Base-by-base conservation (phyloP, 2,329 filamentous ascomycete genomes). In the Exophiala dermatitidis region DNA sequence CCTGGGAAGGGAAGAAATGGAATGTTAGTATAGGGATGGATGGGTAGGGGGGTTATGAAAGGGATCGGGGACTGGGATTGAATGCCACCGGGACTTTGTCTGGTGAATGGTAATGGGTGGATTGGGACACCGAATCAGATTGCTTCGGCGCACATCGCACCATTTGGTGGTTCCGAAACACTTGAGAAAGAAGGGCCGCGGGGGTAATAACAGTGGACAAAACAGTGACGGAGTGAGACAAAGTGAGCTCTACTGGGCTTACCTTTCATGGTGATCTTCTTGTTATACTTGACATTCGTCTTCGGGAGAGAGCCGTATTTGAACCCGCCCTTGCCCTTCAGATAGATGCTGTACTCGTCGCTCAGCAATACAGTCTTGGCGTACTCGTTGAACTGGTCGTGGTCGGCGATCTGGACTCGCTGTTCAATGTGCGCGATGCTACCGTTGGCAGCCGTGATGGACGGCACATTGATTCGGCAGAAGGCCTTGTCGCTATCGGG, bases 261-360 rank as follows among this genome's bases (percentile, higher is more conserved):
- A 81, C 80, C 79, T 63, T 77, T 79, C 71, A 81, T 75, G n/a
- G 70, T 72, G n/a, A 77, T 69, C 1, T 73, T 72, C 62, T 81
- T 75, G 65, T 82, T 74, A 64, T 80, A 83, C 38, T 77, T 68
- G 26, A 83, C 74, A 1, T 65, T 69, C 3, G 71, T 76, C 41
- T 68, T 71, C 0, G 76, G 78, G 42, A 84, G 66, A 2, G 65
- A 67, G 0, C 74, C 75, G 43, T 76, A 66, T 61, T 79, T 75
- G 53, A 84, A 60, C 1, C 69, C 69, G 0, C 79, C 78, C 53
- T 69, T 72, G 45, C 81, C 81, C 10, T 72, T 68, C 36, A 84
- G 65, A 29, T 72, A 71, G 46, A 82, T 64, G 1, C 69, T 64
- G 44, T 81, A 71, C 8, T 72, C 69, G 56, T 81, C 75, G 34